Evolutionary conservation across 495 filamentous ascomycete genomes (phyloP).

Genomic region (Daldinia vernicosa): DNA sequence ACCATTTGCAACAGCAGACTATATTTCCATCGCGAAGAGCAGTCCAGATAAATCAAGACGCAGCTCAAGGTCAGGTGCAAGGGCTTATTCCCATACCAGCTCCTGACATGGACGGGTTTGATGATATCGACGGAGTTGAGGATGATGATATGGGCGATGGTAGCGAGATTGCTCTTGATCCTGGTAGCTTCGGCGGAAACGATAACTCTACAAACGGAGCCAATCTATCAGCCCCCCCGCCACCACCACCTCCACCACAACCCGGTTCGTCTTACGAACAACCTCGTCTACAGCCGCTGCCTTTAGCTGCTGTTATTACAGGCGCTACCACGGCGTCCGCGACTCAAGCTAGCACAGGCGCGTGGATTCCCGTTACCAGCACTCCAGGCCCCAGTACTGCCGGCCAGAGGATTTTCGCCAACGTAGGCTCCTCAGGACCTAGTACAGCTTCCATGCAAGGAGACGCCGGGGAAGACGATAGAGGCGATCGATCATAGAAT

Average conservation of each 20-base stretch:
- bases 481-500: constrained; percentile 12
- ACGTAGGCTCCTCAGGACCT: constrained; percentile 18
- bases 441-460: constrained; percentile 44
- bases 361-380: not conserved
- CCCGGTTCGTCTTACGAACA: not conserved
- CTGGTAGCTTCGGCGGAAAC: constrained; percentile 25
- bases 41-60: constrained; percentile 21
- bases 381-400: constrained; percentile 28
- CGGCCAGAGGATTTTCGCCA: constrained; percentile 29
- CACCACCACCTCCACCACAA: constrained; percentile 23
- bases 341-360: not conserved
- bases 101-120: constrained; percentile 47
- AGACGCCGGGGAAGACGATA: constrained; percentile 29
- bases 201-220: constrained; percentile 15
- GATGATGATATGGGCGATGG: constrained; percentile 58
- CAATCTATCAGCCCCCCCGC: constrained; percentile 25
- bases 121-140: constrained; percentile 51
- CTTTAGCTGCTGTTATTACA: not conserved
- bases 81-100: constrained; percentile 4
- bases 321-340: not conserved
- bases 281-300: constrained; percentile 4
- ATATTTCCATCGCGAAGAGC: constrained; percentile 15
- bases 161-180: constrained; percentile 53
- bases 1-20: constrained; percentile 13
- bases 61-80: constrained; percentile 24